These are phyloP conservation scores for Arabidopsis suecica DNA, from an alignment of 345 rosid genomes.

Conservation along the genomic window DNA sequence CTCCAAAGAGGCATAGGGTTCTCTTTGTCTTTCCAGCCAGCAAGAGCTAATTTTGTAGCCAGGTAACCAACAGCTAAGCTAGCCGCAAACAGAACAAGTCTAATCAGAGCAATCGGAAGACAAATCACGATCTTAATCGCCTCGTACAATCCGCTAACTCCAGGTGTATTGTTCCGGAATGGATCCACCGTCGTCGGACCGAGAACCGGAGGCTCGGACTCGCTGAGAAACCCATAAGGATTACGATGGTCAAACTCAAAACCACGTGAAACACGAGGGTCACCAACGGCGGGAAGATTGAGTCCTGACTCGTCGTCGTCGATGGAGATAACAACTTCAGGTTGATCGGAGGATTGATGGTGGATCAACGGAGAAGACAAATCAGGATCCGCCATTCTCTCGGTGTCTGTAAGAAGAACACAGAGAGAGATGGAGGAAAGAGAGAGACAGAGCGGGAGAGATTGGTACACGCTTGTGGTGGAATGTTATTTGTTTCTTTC, in stretches of 20 bases:
- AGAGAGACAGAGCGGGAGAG: slow-evolving; percentile 32
- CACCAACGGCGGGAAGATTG: slow-evolving; percentile 19
- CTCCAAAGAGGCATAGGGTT: slow-evolving; percentile 94
- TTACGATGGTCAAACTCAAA: slow-evolving; percentile 38
- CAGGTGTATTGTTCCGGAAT: slow-evolving; percentile 66
- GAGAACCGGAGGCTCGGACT: slow-evolving; percentile 55
- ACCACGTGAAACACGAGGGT: slow-evolving; percentile 27
- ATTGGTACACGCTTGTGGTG: slow-evolving; percentile 44
- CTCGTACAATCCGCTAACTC: slow-evolving; percentile 72
- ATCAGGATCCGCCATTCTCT: slow-evolving; percentile 61
- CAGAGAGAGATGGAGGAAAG: slow-evolving; percentile 25
- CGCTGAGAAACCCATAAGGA: slow-evolving; percentile 71
- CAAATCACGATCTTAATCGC: slow-evolving; percentile 66
- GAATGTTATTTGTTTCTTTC: slow-evolving; percentile 38
- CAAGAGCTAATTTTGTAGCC: slow-evolving; percentile 76
- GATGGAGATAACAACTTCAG: slow-evolving; percentile 57
- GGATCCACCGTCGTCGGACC: slow-evolving; percentile 68
- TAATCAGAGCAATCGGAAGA: slow-evolving; percentile 66
- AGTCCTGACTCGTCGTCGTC: slow-evolving; percentile 39
- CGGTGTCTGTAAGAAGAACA: slow-evolving; percentile 31
- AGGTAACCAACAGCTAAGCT: slow-evolving; percentile 68
- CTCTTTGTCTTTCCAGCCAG: slow-evolving; percentile 85
- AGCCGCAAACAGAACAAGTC: slow-evolving; percentile 70
- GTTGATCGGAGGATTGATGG: slow-evolving; percentile 49
- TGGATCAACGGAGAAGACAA: slow-evolving; percentile 65